These are phyloP conservation scores for Basidiobolus meristosporus DNA, from an alignment of 371 early-diverging fungal species.

Conservation along the genomic window DNA sequence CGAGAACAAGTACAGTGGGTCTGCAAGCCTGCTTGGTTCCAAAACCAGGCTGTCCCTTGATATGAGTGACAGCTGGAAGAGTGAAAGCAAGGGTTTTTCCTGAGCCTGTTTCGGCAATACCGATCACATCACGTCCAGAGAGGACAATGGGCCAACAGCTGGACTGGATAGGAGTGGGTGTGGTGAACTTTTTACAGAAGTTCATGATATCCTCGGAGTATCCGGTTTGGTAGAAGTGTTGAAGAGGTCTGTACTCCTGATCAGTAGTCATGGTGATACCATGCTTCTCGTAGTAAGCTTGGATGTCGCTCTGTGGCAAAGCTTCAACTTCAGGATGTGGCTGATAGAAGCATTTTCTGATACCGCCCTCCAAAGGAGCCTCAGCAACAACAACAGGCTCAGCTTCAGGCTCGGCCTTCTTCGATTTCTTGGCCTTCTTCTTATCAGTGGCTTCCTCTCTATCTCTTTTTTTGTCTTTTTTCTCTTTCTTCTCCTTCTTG, in stretches of 20 bases:
- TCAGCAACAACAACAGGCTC: conserved; percentile 8
- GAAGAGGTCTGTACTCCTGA: conserved; percentile 44
- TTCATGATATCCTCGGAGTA: conserved; percentile 50
- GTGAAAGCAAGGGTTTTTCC: conserved; percentile 90
- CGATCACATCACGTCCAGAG: conserved; percentile 51
- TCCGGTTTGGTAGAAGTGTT: conserved; percentile 53
- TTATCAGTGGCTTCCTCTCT: conserved; percentile 12
- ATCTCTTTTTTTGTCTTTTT: conserved; percentile 10
- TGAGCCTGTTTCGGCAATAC: too few relatives aligned
- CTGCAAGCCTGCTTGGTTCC: conserved; percentile 8
- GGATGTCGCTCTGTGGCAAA: conserved; percentile 9
- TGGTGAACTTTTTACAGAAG: conserved; percentile 63
- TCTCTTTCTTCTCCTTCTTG: conserved; percentile 25
- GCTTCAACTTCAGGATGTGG: conserved; percentile 12
- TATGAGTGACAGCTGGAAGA: conserved; percentile 72
- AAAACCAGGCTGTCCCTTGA: conserved; percentile 25
- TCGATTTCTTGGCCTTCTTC: conserved; percentile 7
- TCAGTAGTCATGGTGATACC: conserved; percentile 41
- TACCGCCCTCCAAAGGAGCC: conserved; percentile 9
- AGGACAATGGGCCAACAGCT: conserved; percentile 72
- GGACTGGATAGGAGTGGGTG: conserved; percentile 94
- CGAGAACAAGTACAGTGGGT: conserved; percentile 63
- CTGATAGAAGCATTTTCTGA: conserved; percentile 4
- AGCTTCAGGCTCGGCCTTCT: conserved; percentile 10
- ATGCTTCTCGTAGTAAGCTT: conserved; percentile 42